Base-by-base conservation (phyloP, 2,329 filamentous ascomycete genomes). In the Coniochaeta sp. region DNA sequence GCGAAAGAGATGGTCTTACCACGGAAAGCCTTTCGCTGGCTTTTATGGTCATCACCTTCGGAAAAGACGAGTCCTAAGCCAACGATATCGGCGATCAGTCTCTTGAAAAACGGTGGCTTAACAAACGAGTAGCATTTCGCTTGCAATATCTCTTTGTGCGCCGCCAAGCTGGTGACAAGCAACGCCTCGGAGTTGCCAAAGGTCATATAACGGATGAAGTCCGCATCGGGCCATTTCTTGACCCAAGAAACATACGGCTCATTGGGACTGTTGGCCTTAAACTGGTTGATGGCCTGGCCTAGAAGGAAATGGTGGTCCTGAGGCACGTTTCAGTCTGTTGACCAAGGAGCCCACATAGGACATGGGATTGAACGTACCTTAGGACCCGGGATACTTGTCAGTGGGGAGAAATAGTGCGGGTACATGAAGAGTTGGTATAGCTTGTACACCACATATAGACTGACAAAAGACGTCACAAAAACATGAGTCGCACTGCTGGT, bases 11-110 rank as follows among this genome's bases (percentile, higher is more conserved):
- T 17, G 16, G 6, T 47, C 43, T n/a, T 47, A 47, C 43, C 47
- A 3, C 47, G 47, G 14, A 52, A 52, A 26, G 47, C 47, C 47
- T 52, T 52, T 31, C 74, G 67, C 43, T 73, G 69, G n/a, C 62
- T 61, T 40, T 67, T 69, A 57, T 77, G 74, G 54, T 70, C 65
- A 12, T 72, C 70, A 16, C 70, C 72, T 57, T 76, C 72, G 12
- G 70, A 64, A 38, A 74, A 72, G 1, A 72, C 67, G 3, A 77
- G 63, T 0, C 73, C 74, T 5, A 64, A 60, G 3, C 68, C 69
- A 5, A 64, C 60, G 28, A 70, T 62, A 17, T 61, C 65, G 19
- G 24, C 24, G 2, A 66, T 62, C 19, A 73, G 63, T 7, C 67
- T 64, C 26, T 58, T 61, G 56, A 67, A 71, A 58, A 68, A 70